Evolutionary conservation across 2,329 filamentous ascomycete species (phyloP).

Genomic region (Xylariaceae sp.): DNA sequence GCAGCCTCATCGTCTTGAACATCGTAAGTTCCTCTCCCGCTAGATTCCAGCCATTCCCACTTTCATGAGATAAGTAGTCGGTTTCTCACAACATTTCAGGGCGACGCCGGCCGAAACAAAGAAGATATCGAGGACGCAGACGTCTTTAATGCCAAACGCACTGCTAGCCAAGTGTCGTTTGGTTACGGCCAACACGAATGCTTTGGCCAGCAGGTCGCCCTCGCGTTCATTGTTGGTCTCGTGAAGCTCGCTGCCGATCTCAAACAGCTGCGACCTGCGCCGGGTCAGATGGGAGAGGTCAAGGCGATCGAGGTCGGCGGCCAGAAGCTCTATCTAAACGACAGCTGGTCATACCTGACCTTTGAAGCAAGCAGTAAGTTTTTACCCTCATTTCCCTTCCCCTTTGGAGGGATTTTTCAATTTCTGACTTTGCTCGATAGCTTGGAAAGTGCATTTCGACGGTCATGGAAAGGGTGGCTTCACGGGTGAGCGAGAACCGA

Average conservation of each 20-base stretch:
- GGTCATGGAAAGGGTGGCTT: constrained; percentile 34
- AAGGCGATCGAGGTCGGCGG: constrained; percentile 39
- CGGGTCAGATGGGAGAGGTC: constrained; percentile 40
- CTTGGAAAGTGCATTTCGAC: constrained; percentile 38
- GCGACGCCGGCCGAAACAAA: constrained; percentile 36
- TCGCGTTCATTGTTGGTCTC: constrained; percentile 38
- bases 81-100: constrained; percentile 27
- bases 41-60: neutral
- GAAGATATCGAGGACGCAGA: constrained; percentile 34
- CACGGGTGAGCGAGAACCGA: constrained; percentile 29
- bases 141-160: constrained; percentile 40
- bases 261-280: constrained; percentile 41
- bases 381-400: neutral
- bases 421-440: constrained; percentile 26
- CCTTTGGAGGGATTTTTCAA: neutral
- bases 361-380: constrained; percentile 43
- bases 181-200: constrained; percentile 45
- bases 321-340: constrained; percentile 41
- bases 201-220: constrained; percentile 37
- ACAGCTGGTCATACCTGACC: constrained; percentile 43
- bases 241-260: constrained; percentile 40
- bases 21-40: constrained; percentile 31
- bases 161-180: constrained; percentile 38
- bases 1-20: constrained; percentile 37
- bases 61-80: too few relatives aligned